Percentiles rank a stretch among this genome's conserved stretches.
phyloP scores from a whole-genome alignment of 768 basidiomycete species.

The Amanita polypyramis region DNA sequence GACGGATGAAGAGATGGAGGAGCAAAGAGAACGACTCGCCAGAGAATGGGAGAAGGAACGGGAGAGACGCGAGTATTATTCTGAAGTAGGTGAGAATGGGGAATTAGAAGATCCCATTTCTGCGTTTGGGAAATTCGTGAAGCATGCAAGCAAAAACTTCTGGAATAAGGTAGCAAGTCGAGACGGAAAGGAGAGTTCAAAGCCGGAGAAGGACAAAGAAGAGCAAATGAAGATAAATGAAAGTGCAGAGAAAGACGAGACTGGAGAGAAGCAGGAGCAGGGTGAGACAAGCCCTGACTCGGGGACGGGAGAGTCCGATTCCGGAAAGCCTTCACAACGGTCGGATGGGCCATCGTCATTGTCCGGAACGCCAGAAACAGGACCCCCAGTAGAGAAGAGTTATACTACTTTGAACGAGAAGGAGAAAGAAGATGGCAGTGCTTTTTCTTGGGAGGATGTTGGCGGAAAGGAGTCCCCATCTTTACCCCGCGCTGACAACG shows the following conservation, averaged over 20 bases:
- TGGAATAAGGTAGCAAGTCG: constrained; percentile 37
- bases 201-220: constrained; percentile 12
- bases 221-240: constrained; percentile 7
- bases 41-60: constrained; percentile 10
- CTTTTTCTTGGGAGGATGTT: constrained; percentile 5
- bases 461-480: not conserved
- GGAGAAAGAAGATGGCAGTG: not conserved
- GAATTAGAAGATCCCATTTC: constrained; percentile 35
- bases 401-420: not conserved
- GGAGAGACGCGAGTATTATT: constrained; percentile 12
- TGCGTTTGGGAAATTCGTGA: constrained; percentile 39
- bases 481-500: not conserved
- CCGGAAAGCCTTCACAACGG: not conserved
- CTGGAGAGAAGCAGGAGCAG: not conserved
- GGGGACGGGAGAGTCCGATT: constrained; percentile 16
- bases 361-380: not conserved
- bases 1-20: constrained; percentile 29
- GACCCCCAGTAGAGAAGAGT: not conserved
- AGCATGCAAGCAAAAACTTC: constrained; percentile 36
- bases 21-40: constrained; percentile 18
- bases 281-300: constrained; percentile 5
- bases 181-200: constrained; percentile 19
- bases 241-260: constrained; percentile 3
- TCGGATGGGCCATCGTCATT: not conserved
- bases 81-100: constrained; percentile 9